Base-by-base conservation (phyloP, 2,329 filamentous ascomycete genomes). In the Catunica adiposa region DNA sequence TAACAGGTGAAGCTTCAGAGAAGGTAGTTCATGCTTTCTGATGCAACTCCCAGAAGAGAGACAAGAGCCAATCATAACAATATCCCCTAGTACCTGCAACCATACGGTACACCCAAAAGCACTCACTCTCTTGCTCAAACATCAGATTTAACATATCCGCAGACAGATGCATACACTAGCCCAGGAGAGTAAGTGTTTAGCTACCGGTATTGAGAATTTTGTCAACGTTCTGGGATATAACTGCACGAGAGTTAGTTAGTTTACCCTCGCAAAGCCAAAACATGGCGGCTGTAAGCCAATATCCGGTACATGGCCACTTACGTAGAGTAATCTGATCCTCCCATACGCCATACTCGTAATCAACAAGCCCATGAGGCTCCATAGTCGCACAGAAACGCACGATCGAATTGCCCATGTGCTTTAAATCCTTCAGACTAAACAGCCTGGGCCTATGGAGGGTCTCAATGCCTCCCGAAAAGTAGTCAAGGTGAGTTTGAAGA, bases 271-370 rank as follows among this genome's bases (percentile, higher is more conserved):
- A n/a, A n/a, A n/a, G n/a, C n/a, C n/a, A n/a, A n/a, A n/a, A n/a
- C 17, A n/a, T 44, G 11, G 7, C 14, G 53, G 31, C 50, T 55
- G 55, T 55, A 58, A 61, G 56, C n/a, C 9, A 38, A 55, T 37
- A 22, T 17, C 34, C 9, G 3, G 34, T 11, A n/a, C 34, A 38
- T 11, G n/a, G n/a, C 9, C 34, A 75, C 86, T 69, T 73, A 95
- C 89, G 77, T 58, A 79, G 78, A 62, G 92, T 79, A 62, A 97
- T 96, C 64, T 86, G 82, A 65, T 97, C 89, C 69, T 97, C 92
- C 79, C 88, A 94, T 25, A 97, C 86, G 7, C 92, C 92, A 71
- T 95, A 94, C 64, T 97, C 85, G 66, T 97, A 98, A 70, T 98
- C 92, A 9, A 98, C 88, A 51, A 98, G 72, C n/a, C 92, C 92